A percentile compares a stretch with the other conserved stretches of the same genome.
These are phyloP conservation scores for Singerocomus inundabilis DNA, from an alignment of 1,284 basidiomycete genomes.

Conservation along the genomic window DNA sequence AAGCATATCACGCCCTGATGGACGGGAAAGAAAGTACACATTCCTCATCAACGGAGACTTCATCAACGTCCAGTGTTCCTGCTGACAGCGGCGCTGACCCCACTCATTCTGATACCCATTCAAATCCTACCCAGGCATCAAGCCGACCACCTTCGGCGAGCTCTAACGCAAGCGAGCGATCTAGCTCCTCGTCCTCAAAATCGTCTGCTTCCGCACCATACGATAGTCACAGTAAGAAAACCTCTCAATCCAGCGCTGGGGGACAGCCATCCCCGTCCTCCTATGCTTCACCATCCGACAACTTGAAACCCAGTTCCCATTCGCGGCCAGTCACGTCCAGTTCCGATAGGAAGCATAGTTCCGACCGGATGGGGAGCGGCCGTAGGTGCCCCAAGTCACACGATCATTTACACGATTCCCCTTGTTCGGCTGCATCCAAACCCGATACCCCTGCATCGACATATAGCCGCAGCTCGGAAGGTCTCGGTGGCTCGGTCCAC, in stretches of 20 bases:
- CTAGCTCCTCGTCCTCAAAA: slow-evolving; percentile 10
- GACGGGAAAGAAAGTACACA: slow-evolving; percentile 71
- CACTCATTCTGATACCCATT: slow-evolving; percentile 22
- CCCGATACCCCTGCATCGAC: slow-evolving; percentile 9
- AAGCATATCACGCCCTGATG: slow-evolving; percentile 56
- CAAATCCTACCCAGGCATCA: slow-evolving; percentile 26
- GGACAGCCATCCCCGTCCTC: slow-evolving; percentile 9
- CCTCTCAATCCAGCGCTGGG: slow-evolving; percentile 11
- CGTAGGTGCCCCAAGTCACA: slow-evolving; percentile 22
- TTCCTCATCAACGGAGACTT: slow-evolving; percentile 26
- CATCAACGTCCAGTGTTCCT: slow-evolving; percentile 25
- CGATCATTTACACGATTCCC: slow-evolving; percentile 25
- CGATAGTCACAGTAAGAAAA: slow-evolving; percentile 11
- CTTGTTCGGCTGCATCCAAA: slow-evolving; percentile 10
- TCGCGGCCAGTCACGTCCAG: slow-evolving; percentile 11
- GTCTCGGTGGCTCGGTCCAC: slow-evolving; percentile 3
- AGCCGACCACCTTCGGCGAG: slow-evolving; percentile 33
- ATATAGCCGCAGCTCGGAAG: slow-evolving; percentile 16
- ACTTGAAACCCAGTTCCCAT: slow-evolving; percentile 16
- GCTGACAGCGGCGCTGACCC: slow-evolving; percentile 19
- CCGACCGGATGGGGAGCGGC: slow-evolving; percentile 18
- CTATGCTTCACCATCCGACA: slow-evolving; percentile 9
- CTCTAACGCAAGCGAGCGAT: slow-evolving; percentile 29
- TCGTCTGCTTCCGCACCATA: slow-evolving; percentile 10
- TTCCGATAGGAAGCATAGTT: slow-evolving; percentile 15